Evolutionary conservation across 768 basidiomycete species (phyloP), one percentile per base, ranked within the genome.

Genomic region (Crepidotus variabilis): DNA sequence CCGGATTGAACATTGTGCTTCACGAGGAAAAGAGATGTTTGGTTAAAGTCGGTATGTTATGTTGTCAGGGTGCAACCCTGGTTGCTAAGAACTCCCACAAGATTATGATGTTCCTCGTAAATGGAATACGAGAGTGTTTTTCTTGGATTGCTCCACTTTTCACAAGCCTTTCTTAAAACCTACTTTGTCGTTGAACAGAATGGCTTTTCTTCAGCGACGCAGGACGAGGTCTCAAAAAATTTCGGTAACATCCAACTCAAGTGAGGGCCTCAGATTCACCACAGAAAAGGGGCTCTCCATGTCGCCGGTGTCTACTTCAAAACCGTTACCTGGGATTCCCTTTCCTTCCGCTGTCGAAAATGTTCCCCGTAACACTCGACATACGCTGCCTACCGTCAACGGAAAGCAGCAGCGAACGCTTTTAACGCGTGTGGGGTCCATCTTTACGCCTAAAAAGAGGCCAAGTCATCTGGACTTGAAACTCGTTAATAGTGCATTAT

Each of bases 381-480:
- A 56, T 16, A 36, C 57, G 23, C 63, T 55, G 14, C 52, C 62
- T 46, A 61, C 56, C 45, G 48, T 51, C 13, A 51, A 57, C 28
- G 46, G 51, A 8, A 58, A 61, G n/a, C 48, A 23, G n/a, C 48
- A 23, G 47, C 63, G 56, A 11, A 61, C 58, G 46, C 56, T 72
- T 21, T 69, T 72, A 32, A 62, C 64, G 51, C 67, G 70, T 39
- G 69, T 72, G 47, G 69, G 69, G 20, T 63, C 66, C 18, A 69
- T 72, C 24, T 72, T 71, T 53, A 51, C 56, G 13, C 60, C 63
- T 10, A 51, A 54, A 43, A 67, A 63, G 45, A 63, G 62, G 48
- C 47, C 54, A 23, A 56, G 56, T 20, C 39, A 11, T 24, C 61
- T 62, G 23, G 56, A 63, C 50, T 55, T 65, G 32, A 57, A 56